Evolutionary conservation across 768 basidiomycete species (phyloP), one percentile per base, ranked within the genome.

Genomic region (Lentinula raphanica): DNA sequence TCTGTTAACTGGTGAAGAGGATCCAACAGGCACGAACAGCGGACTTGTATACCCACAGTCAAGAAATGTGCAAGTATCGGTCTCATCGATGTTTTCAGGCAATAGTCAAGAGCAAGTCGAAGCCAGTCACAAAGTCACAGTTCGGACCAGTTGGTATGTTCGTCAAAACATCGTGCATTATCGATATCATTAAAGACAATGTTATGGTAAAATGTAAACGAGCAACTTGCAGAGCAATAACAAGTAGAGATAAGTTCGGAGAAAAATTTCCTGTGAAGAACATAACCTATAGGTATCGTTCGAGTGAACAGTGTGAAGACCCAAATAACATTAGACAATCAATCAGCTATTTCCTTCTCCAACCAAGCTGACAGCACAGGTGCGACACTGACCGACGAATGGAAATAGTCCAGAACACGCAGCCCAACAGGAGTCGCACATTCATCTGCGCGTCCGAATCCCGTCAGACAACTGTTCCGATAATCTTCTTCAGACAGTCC

Each of bases 361-460:
- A 57, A 36, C 56, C 56, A 57, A 29, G 56, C 35, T 23, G 49
- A 17, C 2, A 57, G 36, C 19, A 57, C 56, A 17, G 19, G 29
- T 11, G 27, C 35, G 23, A 9, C n/a, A 23, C n/a, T 27, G 2
- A 2, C 44, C 3, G 56, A 32, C 17, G 11, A 11, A 28, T n/a
- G 32, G 29, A 60, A 13, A 27, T 60, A 29, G 12, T 85, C 78
- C 32, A 85, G 70, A 39, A 89, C 74, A 23, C 79, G 79, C 65
- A 79, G 77, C 3, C 79, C 85, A 49, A 90, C 81, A 4, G 79
- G 71, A 21, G 71, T 71, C 44, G 84, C 83, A 62, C 83, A 88
- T 64, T 90, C 87, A 61, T 92, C 90, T 38, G 90, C 90, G 55
- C 88, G 76, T 13, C 86, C 83, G 67, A 92, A 92, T 21, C 91